Evolutionary conservation across 805 yeast species (phyloP).

Genomic region (Starmerella asiatica): DNA sequence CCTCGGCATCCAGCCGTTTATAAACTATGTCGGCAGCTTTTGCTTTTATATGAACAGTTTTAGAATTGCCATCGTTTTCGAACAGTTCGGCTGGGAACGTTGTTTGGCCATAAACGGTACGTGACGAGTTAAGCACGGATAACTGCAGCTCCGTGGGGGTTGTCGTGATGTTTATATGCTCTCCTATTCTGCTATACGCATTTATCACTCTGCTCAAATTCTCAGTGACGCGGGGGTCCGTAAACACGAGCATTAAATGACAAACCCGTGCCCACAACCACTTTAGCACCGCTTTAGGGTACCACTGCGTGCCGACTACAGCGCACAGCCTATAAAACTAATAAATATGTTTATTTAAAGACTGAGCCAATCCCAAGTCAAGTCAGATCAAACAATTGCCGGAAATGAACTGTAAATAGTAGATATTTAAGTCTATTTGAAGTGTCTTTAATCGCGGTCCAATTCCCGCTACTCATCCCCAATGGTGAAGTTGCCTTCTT

Average conservation of each 20-base stretch:
- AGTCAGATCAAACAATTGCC: no score
- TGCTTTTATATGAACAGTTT: conserved; percentile 10
- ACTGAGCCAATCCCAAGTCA: no score
- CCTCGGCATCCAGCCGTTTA: conserved; percentile 6
- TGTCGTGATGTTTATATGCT: conserved; percentile 9
- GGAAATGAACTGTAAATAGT: no score
- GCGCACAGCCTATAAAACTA: no score
- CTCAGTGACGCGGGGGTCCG: conserved; percentile 10
- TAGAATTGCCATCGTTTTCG: conserved; percentile 4
- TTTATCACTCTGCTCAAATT: conserved; percentile 4
- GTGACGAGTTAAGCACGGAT: conserved; percentile 11
- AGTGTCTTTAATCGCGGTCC: no score
- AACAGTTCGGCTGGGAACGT: conserved; percentile 6
- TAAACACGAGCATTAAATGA: conserved; percentile 13
- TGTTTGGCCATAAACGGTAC: conserved; percentile 7
- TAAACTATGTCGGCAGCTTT: conserved; percentile 14
- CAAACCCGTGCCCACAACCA: no score
- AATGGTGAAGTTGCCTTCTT: conserved; percentile 32
- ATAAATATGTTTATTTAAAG: no score
- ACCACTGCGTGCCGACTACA: no score
- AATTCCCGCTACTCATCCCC: no score
- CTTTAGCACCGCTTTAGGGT: no score
- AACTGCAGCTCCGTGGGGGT: conserved; percentile 4
- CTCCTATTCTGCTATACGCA: conserved; percentile 12
- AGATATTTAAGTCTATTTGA: no score